A percentile compares a stretch with the other conserved stretches of the same genome.
phyloP scores from a whole-genome alignment of 2,329 filamentous ascomycete genomes.

The Dothideomycetes sp. region DNA sequence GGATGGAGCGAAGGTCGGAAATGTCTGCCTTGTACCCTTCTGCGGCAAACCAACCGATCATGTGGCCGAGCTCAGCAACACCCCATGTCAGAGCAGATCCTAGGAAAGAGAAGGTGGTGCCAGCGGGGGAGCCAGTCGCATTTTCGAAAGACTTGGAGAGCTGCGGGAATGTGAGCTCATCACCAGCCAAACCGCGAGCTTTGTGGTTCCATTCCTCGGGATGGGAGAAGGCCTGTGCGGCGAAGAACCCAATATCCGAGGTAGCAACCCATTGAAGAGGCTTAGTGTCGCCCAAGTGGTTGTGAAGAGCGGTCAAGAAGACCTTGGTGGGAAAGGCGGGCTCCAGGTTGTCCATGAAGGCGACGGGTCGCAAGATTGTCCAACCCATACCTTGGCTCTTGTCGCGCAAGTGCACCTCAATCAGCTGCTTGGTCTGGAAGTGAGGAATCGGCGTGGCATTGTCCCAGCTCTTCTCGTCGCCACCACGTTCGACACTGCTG shows the following conservation, averaged over 20 bases:
- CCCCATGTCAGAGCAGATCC: conserved; percentile 34
- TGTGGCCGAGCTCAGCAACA: conserved; percentile 28
- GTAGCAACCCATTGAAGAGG: conserved; percentile 32
- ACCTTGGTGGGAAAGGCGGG: conserved; percentile 42
- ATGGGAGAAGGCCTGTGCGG: conserved; percentile 38
- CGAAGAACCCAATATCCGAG: conserved; percentile 46
- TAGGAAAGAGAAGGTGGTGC: conserved; percentile 37
- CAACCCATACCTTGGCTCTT: conserved; percentile 45
- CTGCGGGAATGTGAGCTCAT: conserved; percentile 42
- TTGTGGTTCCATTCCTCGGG: conserved; percentile 38
- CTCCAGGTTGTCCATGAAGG: conserved; percentile 54
- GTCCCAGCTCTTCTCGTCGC: conserved; percentile 43
- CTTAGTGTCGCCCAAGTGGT: conserved; percentile 24
- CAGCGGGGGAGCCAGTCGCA: conserved; percentile 35
- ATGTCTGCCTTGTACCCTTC: conserved; percentile 44
- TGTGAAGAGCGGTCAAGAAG: conserved; percentile 40
- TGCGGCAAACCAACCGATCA: conserved; percentile 40
- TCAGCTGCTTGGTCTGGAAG: conserved; percentile 47
- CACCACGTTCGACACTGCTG: conserved; percentile 54
- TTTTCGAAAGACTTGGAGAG: conserved; percentile 39
- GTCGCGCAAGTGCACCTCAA: conserved; percentile 51
- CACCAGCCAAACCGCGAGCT: conserved; percentile 43
- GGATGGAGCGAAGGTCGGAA: conserved; percentile 31
- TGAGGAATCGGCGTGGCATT: conserved; percentile 51
- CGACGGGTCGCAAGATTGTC: conserved; percentile 53